A percentile compares a stretch with the other conserved stretches of the same genome.
Conservation (phyloP, 345 rosid genomes). For the Mercurialis annua region DNA sequence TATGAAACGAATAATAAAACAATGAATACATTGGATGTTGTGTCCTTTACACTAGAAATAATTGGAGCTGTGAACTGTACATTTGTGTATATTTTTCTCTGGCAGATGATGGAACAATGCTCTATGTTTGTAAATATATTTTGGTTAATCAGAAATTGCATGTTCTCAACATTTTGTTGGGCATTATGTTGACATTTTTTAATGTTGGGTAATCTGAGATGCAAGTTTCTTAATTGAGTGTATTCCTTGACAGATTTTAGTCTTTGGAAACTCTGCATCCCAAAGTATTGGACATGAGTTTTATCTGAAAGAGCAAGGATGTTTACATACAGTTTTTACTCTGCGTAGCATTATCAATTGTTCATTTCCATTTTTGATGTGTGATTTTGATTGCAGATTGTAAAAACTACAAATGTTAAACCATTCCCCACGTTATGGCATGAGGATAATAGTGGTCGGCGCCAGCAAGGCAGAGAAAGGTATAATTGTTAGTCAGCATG, state of each 20-base stretch:
- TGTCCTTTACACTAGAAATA: neutral
- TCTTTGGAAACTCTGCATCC: neutral
- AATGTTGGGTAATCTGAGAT: neutral
- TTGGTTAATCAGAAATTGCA: neutral
- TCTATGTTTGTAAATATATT: neutral
- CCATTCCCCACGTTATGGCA: conserved; percentile 88
- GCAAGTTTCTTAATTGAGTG: neutral
- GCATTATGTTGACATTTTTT: neutral
- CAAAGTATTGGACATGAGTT: neutral
- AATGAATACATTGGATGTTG: neutral
- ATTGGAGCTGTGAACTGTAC: neutral
- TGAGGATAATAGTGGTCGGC: conserved; percentile 73
- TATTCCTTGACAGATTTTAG: neutral
- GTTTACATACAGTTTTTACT: neutral
- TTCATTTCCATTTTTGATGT: neutral
- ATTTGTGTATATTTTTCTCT: neutral
- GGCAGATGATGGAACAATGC: neutral
- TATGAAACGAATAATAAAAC: neutral
- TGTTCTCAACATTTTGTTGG: neutral
- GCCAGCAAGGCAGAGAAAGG: conserved; percentile 84
- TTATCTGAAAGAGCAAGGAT: conserved; percentile 2
- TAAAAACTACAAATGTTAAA: conserved; percentile 69
- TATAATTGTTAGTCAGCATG: conserved; percentile 16
- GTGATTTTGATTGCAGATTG: conserved; percentile 45
- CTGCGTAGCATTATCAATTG: neutral